Conservation (phyloP, 352 stramenopile genomes). For the Halophytophthora polymorphica region DNA sequence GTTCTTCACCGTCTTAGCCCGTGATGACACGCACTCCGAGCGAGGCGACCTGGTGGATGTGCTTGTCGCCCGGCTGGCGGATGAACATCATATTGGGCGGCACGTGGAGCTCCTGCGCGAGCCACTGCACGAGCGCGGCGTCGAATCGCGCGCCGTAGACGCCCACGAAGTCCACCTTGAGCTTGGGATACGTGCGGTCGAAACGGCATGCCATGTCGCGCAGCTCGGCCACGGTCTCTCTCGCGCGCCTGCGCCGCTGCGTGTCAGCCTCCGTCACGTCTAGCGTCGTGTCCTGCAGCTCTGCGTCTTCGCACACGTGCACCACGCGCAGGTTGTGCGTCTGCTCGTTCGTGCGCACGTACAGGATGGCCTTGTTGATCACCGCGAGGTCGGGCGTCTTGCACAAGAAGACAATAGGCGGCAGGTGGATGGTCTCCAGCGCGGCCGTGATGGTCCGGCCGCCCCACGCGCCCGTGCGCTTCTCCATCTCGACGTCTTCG, state of each 20-base stretch:
- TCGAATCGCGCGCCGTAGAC: constrained; percentile 69
- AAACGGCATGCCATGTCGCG: constrained; percentile 77
- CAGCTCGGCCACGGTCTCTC: constrained; percentile 57
- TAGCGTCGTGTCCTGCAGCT: constrained; percentile 21
- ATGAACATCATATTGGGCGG: constrained; percentile 94
- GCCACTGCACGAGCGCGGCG: constrained; percentile 84
- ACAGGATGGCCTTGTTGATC: constrained; percentile 94
- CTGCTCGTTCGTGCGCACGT: constrained; percentile 91
- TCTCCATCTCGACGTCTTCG: constrained; percentile 24
- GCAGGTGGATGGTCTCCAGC: constrained; percentile 65
- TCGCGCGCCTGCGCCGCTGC: constrained; percentile 28
- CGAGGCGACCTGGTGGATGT: constrained; percentile 87
- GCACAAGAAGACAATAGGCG: constrained; percentile 90
- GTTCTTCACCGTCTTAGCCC: too few species aligned
- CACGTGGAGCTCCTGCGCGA: constrained; percentile 70
- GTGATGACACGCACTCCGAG: constrained; percentile 90
- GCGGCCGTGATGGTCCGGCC: constrained; percentile 63
- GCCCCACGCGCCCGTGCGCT: constrained; percentile 55
- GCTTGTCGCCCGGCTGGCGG: constrained; percentile 81
- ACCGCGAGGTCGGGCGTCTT: constrained; percentile 86
- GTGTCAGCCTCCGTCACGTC: constrained; percentile 40
- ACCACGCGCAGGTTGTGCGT: constrained; percentile 90
- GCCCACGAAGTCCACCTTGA: constrained; percentile 88
- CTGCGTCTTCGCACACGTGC: constrained; percentile 58
- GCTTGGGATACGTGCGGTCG: constrained; percentile 90